A percentile compares a stretch with the other conserved stretches of the same genome.
phyloP scores from a whole-genome alignment of 169 alveolate species.

The Plasmodium sp. region DNA sequence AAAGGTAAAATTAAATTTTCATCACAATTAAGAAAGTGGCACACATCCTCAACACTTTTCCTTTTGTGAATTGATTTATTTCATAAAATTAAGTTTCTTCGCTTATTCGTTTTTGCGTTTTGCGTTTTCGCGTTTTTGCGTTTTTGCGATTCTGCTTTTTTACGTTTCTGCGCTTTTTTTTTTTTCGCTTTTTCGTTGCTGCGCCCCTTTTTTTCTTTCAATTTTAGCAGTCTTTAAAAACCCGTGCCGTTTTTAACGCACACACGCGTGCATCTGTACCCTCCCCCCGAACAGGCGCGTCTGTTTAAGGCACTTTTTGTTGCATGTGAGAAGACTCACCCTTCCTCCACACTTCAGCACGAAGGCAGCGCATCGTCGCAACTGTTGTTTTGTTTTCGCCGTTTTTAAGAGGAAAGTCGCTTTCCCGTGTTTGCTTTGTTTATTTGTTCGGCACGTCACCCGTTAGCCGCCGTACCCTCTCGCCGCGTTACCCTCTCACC shows the following conservation, averaged over 20 bases:
- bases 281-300: neutral
- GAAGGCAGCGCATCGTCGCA: neutral
- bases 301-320: neutral
- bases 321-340: neutral
- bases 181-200: neutral
- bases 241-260: constrained; percentile 8
- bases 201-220: neutral
- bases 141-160: neutral
- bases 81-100: constrained; percentile 14
- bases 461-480: neutral
- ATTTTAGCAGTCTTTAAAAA: constrained; percentile 9
- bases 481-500: neutral
- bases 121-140: neutral
- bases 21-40: neutral
- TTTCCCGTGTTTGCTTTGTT: neutral
- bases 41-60: neutral
- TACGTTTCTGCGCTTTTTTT: neutral
- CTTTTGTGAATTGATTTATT: constrained; percentile 5
- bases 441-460: neutral
- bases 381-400: neutral
- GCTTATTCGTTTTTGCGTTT: neutral
- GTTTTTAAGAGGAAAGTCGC: neutral
- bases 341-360: neutral
- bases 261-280: neutral
- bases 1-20: constrained; percentile 21